phyloP scores from a whole-genome alignment of 1,139 yeast genomes.

The Pichia terricola region DNA sequence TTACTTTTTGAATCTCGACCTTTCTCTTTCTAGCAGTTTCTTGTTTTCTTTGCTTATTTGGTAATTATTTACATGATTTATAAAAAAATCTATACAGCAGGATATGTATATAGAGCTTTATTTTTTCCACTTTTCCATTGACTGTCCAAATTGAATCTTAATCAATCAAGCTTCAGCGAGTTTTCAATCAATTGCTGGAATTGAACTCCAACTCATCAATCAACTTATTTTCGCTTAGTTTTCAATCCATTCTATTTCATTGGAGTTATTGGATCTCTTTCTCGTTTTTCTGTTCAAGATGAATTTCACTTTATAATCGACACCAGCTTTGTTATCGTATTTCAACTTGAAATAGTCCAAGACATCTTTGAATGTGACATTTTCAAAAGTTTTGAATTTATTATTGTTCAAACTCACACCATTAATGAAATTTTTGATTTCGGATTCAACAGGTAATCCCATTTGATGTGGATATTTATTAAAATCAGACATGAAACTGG shows the following conservation, averaged over 20 bases:
- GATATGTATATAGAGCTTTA: no score
- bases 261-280: not conserved
- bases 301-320: conserved; percentile 44
- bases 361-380: conserved; percentile 61
- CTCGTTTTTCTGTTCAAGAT: conserved; percentile 42
- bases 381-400: conserved; percentile 25
- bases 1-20: no score
- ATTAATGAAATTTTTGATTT: conserved; percentile 48
- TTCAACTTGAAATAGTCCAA: conserved; percentile 46
- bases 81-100: no score
- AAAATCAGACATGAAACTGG: conserved; percentile 40
- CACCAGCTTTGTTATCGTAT: conserved; percentile 53
- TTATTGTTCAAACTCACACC: conserved; percentile 35
- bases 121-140: no score
- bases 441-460: conserved; percentile 69
- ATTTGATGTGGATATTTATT: conserved; percentile 56
- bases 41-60: no score
- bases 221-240: not conserved
- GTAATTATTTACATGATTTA: no score
- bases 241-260: not conserved
- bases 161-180: no score
- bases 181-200: no score
- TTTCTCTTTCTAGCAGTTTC: no score
- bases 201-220: no score
- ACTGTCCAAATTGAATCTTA: no score